phyloP scores from a whole-genome alignment of 2,329 filamentous ascomycete species.

The Aspergillus sojae region DNA sequence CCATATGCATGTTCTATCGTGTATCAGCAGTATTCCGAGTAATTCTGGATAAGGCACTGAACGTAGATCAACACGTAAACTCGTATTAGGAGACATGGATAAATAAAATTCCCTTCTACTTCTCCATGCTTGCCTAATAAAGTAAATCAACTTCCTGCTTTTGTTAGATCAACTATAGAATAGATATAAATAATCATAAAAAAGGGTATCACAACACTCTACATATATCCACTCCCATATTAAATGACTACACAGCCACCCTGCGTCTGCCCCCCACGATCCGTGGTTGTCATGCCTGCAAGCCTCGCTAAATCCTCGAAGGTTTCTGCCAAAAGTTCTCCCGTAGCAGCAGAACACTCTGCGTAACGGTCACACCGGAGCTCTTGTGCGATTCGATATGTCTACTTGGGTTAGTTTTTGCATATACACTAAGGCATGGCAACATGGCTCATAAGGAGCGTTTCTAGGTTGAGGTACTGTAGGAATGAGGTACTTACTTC shows the following conservation, averaged over 20 bases:
- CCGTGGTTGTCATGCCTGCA: conserved; percentile 61
- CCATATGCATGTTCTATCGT: conserved; percentile 21
- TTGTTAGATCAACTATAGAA: not conserved
- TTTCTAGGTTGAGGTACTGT: not conserved
- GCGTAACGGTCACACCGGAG: conserved; percentile 65
- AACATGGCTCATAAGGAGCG: not conserved
- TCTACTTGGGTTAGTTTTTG: conserved; percentile 38
- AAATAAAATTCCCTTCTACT: not conserved
- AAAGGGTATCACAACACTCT: conserved; percentile 16
- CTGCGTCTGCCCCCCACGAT: conserved; percentile 53
- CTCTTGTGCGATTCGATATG: conserved; percentile 60
- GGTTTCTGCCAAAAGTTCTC: conserved; percentile 61
- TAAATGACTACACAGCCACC: conserved; percentile 48
- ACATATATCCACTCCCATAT: conserved; percentile 17
- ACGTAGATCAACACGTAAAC: not conserved
- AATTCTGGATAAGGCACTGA: not conserved
- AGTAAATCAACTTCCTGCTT: not conserved
- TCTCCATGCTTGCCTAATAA: not conserved
- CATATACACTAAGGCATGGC: not conserved
- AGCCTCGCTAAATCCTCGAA: conserved; percentile 63
- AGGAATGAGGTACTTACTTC: conserved; percentile 35
- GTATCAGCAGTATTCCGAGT: conserved; percentile 4
- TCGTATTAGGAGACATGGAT: not conserved
- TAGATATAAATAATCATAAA: not conserved
- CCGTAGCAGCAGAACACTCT: conserved; percentile 64